phyloP scores from a whole-genome alignment of 139 green algal genomes.

The Pseudopediastrum boryanum region DNA sequence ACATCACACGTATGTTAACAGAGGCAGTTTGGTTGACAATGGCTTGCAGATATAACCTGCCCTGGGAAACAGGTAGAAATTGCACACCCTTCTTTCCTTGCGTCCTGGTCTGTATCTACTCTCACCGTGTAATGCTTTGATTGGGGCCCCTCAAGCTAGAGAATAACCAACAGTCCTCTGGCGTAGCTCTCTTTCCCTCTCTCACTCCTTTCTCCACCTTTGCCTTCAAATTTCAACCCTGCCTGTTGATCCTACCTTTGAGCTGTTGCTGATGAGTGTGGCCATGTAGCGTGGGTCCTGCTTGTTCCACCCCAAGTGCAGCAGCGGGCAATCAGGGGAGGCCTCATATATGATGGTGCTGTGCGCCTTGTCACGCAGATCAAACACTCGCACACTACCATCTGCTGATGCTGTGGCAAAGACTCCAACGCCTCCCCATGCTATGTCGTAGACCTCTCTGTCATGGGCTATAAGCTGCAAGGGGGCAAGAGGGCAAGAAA shows the following conservation, averaged over 20 bases:
- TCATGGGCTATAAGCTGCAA: conserved; percentile 94
- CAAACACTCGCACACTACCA: conserved; percentile 95
- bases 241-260: conserved; percentile 50
- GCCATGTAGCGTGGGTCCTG: conserved; percentile 97
- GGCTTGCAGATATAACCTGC: too few species aligned
- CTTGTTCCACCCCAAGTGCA: conserved; percentile 97
- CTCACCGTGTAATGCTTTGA: background rate
- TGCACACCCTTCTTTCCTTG: background rate
- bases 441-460: conserved; percentile 97
- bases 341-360: conserved; percentile 98
- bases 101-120: background rate
- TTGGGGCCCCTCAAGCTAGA: too few species aligned
- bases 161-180: too few species aligned
- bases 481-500: too few species aligned
- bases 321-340: conserved; percentile 81
- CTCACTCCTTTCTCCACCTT: too few species aligned
- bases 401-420: conserved; percentile 96
- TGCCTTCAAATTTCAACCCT: background rate
- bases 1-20: background rate
- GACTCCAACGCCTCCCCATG: conserved; percentile 93
- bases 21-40: background rate
- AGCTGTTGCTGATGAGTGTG: conserved; percentile 83
- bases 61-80: background rate
- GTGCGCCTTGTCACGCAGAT: conserved; percentile 96
- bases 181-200: too few species aligned